These are phyloP conservation scores for Prunus campanulata DNA, from an alignment of 306 rosid species.

Conservation along the genomic window DNA sequence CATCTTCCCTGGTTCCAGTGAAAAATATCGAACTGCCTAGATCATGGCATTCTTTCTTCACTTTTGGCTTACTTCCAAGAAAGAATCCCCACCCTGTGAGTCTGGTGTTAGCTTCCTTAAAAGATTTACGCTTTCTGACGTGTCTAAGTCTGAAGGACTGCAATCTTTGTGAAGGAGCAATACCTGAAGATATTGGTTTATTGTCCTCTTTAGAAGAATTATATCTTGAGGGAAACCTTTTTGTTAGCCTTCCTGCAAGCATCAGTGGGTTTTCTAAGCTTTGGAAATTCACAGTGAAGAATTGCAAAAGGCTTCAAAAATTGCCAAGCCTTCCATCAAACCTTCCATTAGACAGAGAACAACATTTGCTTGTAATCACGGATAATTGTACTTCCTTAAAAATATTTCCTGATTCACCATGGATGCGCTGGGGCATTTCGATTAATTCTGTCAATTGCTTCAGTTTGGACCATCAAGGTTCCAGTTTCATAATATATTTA, in stretches of 20 bases:
- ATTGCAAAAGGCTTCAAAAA: slow-evolving; percentile 1
- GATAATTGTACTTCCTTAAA: slow-evolving; percentile 6
- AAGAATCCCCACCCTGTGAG: not conserved
- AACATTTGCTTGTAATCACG: rapidly evolving
- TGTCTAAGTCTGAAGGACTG: not conserved
- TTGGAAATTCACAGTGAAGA: rapidly evolving
- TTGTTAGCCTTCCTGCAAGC: slow-evolving; percentile 13
- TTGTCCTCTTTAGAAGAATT: not conserved
- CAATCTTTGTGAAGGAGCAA: not conserved
- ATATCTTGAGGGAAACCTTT: not conserved
- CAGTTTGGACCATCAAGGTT: no score
- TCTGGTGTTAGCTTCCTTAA: not conserved
- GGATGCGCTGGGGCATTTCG: no score
- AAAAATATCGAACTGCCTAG: not conserved
- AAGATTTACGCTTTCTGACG: not conserved
- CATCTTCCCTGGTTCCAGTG: not conserved
- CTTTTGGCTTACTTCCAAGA: not conserved
- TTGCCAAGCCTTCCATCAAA: slow-evolving; percentile 10
- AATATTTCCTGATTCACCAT: not conserved
- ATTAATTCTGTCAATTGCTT: no score
- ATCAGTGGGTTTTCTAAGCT: slow-evolving; percentile 6
- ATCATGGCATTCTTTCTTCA: not conserved
- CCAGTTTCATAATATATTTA: no score
- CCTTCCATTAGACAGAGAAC: not conserved
- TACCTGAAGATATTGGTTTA: slow-evolving; percentile 1